These are phyloP conservation scores for Scedosporium boydii DNA, from an alignment of 2,329 filamentous ascomycete genomes.

Conservation along the genomic window DNA sequence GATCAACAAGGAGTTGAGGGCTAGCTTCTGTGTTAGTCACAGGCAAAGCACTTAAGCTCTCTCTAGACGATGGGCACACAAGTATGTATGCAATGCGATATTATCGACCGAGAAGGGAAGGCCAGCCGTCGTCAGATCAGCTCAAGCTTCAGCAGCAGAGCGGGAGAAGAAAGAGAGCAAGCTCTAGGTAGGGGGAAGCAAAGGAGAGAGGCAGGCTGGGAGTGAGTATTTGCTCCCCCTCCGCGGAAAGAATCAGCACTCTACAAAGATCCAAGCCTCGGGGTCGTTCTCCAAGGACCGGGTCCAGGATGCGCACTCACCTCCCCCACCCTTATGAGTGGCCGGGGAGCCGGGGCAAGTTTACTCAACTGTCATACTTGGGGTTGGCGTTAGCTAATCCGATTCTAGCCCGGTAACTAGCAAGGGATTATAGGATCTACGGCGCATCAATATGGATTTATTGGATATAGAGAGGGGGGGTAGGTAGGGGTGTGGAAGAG, in stretches of 20 bases:
- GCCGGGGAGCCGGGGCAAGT: neutral
- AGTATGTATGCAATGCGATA: neutral
- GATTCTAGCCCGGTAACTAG: neutral
- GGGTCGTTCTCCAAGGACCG: neutral
- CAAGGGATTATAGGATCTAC: neutral
- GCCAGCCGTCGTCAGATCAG: neutral
- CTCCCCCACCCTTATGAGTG: neutral
- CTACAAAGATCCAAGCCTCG: neutral
- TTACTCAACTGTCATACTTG: neutral
- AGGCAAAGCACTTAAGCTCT: too few relatives aligned
- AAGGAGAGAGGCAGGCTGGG: neutral
- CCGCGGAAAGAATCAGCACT: neutral
- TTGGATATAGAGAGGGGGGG: neutral
- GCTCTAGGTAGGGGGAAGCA: neutral
- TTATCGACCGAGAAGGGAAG: neutral
- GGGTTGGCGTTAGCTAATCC: conserved; percentile 4
- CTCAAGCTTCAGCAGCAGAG: neutral
- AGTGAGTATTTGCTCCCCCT: neutral
- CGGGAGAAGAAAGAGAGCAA: neutral
- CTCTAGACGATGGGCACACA: neutral
- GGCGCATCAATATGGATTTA: neutral
- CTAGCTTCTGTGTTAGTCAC: too few relatives aligned
- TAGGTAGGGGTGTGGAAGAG: too few relatives aligned
- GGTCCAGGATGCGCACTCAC: neutral
- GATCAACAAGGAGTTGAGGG: too few relatives aligned